Evolutionary conservation across 2,329 filamentous ascomycete genomes (phyloP).

Genomic region (Xylaria sp.): DNA sequence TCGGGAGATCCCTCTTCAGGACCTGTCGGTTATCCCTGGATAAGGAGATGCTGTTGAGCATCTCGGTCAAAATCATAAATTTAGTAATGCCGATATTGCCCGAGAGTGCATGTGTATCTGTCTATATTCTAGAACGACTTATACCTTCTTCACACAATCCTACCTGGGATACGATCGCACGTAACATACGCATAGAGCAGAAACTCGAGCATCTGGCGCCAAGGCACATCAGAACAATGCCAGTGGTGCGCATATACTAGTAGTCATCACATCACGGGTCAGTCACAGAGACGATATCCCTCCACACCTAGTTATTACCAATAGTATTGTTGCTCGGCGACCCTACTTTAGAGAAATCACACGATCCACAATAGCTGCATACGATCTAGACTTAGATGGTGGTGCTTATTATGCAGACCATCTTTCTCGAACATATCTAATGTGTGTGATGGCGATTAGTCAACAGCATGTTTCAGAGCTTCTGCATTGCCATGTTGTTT

Average conservation of each 20-base stretch:
- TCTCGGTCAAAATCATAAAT: constrained; percentile 25
- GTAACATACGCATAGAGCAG: constrained; percentile 1
- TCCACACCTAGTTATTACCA: constrained; percentile 1
- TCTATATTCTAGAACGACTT: constrained; percentile 27
- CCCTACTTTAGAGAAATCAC: constrained; percentile 17
- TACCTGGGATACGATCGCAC: constrained; percentile 22
- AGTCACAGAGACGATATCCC: constrained; percentile 10
- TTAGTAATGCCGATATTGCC: constrained; percentile 40
- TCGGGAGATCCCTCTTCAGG: constrained; percentile 6
- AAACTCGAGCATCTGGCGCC: neutral
- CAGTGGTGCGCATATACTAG: neutral
- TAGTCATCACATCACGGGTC: constrained; percentile 2
- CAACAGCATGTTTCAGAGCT: constrained; percentile 14
- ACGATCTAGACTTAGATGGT: constrained; percentile 21
- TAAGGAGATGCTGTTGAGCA: constrained; percentile 15
- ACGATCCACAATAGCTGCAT: constrained; percentile 30
- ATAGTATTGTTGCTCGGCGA: constrained; percentile 26
- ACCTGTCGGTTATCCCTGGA: constrained; percentile 29
- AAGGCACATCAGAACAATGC: neutral
- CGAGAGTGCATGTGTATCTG: constrained; percentile 21
- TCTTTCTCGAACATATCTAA: constrained; percentile 31
- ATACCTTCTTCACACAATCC: constrained; percentile 15
- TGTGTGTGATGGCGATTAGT: constrained; percentile 3
- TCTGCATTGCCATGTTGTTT: constrained; percentile 16
- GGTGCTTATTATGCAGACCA: constrained; percentile 26